A percentile compares a stretch with the other conserved stretches of the same genome.
Evolutionary conservation across 2,329 filamentous ascomycete species (phyloP).

Genomic region (Malbranchea zuffiana): DNA sequence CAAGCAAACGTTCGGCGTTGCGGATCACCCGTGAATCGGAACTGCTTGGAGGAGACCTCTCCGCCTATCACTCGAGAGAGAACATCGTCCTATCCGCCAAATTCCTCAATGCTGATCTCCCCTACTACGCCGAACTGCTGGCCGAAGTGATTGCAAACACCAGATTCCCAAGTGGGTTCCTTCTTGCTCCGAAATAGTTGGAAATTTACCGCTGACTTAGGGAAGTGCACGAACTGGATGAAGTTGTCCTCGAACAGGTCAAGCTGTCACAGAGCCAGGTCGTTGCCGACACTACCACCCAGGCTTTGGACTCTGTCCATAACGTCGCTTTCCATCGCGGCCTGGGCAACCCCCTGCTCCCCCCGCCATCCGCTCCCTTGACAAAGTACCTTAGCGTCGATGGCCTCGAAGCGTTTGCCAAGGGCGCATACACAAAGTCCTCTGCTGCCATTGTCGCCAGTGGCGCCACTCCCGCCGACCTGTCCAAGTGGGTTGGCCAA

Average conservation of each 20-base stretch:
- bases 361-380: slow-evolving; percentile 58
- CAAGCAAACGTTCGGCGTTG: slow-evolving; percentile 73
- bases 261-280: slow-evolving; percentile 65
- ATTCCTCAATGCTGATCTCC: slow-evolving; percentile 90
- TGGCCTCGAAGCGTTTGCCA: slow-evolving; percentile 63
- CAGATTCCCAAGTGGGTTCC: slow-evolving; percentile 59
- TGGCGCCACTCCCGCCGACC: slow-evolving; percentile 62
- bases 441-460: slow-evolving; percentile 90
- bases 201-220: slow-evolving; percentile 3
- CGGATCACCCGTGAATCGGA: slow-evolving; percentile 92
- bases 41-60: slow-evolving; percentile 84
- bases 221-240: slow-evolving; percentile 75
- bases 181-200: slow-evolving; percentile 1
- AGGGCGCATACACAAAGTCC: slow-evolving; percentile 70
- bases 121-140: slow-evolving; percentile 93
- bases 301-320: slow-evolving; percentile 81
- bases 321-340: slow-evolving; percentile 84
- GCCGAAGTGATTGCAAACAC: slow-evolving; percentile 83
- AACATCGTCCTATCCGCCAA: slow-evolving; percentile 84
- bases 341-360: slow-evolving; percentile 68
- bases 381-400: slow-evolving; percentile 71
- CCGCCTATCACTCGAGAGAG: slow-evolving; percentile 81
- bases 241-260: slow-evolving; percentile 71
- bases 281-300: slow-evolving; percentile 49
- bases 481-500: slow-evolving; percentile 82